A percentile compares a stretch with the other conserved stretches of the same genome.
phyloP scores from a whole-genome alignment of 208 protist genomes.

The Herpetomonas samuelpessoai region DNA sequence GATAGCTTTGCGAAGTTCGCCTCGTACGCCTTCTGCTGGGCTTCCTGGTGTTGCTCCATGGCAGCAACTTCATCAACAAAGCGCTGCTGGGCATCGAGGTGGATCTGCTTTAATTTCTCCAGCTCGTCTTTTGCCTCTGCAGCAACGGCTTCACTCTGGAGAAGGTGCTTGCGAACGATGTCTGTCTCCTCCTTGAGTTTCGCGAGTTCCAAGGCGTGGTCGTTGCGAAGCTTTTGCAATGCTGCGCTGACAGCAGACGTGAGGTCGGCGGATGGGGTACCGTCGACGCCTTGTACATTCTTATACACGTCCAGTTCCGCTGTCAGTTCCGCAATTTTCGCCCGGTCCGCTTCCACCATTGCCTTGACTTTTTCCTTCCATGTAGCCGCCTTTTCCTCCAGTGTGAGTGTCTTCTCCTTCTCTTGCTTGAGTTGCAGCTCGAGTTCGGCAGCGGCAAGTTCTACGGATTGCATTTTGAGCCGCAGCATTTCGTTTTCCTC shows the following conservation, averaged over 20 bases:
- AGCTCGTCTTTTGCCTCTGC: constrained; percentile 24
- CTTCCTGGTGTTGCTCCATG: constrained; percentile 18
- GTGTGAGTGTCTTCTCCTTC: constrained; percentile 24
- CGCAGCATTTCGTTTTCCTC: constrained; percentile 60
- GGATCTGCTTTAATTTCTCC: constrained; percentile 23
- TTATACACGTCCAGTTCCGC: constrained; percentile 19
- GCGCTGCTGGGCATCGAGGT: constrained; percentile 21
- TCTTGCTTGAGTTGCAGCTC: constrained; percentile 56
- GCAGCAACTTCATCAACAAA: constrained; percentile 35
- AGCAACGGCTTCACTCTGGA: constrained; percentile 10
- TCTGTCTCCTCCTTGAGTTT: not conserved
- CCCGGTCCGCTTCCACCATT: constrained; percentile 35
- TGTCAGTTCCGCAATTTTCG: constrained; percentile 36
- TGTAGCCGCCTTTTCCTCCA: constrained; percentile 40
- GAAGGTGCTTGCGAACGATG: not conserved
- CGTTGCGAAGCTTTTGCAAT: constrained; percentile 10
- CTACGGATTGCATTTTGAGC: constrained; percentile 60
- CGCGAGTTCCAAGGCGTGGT: constrained; percentile 10
- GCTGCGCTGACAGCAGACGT: constrained; percentile 7
- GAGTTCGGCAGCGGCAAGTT: constrained; percentile 32
- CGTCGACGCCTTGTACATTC: constrained; percentile 2
- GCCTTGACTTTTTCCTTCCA: constrained; percentile 73
- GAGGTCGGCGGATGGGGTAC: not conserved
- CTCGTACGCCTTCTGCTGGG: constrained; percentile 4
- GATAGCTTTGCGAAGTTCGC: constrained; percentile 5